These are phyloP conservation scores for Phanerochaete sordida DNA, from an alignment of 768 basidiomycete species.

Conservation along the genomic window DNA sequence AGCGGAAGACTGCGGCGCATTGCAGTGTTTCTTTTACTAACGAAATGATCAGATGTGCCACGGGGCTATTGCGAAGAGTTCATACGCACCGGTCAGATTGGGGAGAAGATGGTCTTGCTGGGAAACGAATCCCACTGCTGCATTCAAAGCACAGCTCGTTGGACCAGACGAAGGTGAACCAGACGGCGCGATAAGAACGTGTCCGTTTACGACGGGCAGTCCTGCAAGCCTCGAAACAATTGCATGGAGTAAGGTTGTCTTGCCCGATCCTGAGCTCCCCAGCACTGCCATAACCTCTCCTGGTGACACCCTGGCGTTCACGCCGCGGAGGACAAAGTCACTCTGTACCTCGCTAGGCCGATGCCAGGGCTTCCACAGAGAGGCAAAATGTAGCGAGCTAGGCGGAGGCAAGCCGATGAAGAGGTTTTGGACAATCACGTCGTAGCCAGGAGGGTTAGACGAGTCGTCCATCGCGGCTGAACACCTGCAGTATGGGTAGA, in stretches of 20 bases:
- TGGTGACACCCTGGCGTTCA: neutral
- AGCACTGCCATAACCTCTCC: neutral
- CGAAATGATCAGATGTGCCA: neutral
- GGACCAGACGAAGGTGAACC: neutral
- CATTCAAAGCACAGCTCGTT: neutral
- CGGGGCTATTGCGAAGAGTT: neutral
- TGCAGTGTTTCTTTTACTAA: neutral
- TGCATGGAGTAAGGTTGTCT: conserved; percentile 1
- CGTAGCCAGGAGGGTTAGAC: neutral
- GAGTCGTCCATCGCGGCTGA: too few relatives aligned
- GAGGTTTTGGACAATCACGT: neutral
- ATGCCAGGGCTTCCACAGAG: neutral
- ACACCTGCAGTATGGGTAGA: too few relatives aligned
- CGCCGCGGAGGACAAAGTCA: neutral
- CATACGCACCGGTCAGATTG: conserved; percentile 19
- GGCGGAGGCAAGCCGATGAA: neutral
- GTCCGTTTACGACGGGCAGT: neutral
- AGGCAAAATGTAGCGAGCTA: neutral
- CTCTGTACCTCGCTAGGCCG: neutral
- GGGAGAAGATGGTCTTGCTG: conserved; percentile 37
- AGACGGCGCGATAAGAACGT: neutral
- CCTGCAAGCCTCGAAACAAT: neutral
- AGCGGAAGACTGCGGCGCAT: neutral
- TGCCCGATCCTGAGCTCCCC: neutral
- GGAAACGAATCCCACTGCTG: conserved; percentile 33